Conservation (phyloP, 768 basidiomycete genomes). For the Lactarius tabidus region DNA sequence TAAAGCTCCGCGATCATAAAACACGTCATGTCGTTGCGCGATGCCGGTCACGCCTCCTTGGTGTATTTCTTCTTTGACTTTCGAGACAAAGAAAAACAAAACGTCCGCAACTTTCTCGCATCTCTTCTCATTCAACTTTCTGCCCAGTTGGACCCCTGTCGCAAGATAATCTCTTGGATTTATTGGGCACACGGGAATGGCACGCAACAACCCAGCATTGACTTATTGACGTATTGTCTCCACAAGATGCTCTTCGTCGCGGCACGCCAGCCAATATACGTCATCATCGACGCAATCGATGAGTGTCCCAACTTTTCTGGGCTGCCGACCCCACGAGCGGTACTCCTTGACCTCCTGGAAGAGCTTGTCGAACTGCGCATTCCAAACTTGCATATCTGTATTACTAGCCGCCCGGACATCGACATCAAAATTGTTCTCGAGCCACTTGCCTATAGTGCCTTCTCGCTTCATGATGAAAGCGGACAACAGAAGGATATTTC, state of each 20-base stretch:
- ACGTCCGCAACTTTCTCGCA: not conserved
- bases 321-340: not conserved
- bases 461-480: not conserved
- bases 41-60: not conserved
- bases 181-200: not conserved
- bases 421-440: not conserved
- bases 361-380: not conserved
- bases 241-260: not conserved
- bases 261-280: not conserved
- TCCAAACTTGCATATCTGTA: not conserved
- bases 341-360: not conserved
- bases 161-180: accelerated
- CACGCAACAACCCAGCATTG: not conserved
- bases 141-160: not conserved
- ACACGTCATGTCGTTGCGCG: not conserved
- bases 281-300: not conserved
- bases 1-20: not conserved
- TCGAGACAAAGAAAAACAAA: not conserved
- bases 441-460: not conserved
- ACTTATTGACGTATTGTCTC: accelerated
- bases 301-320: not conserved
- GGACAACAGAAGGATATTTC: not conserved
- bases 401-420: not conserved
- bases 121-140: not conserved
- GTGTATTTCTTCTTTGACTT: not conserved